A percentile compares a stretch with the other conserved stretches of the same genome.
These are phyloP conservation scores for Pterocarpus macrocarpus DNA, from an alignment of 306 rosid species.

Conservation along the genomic window DNA sequence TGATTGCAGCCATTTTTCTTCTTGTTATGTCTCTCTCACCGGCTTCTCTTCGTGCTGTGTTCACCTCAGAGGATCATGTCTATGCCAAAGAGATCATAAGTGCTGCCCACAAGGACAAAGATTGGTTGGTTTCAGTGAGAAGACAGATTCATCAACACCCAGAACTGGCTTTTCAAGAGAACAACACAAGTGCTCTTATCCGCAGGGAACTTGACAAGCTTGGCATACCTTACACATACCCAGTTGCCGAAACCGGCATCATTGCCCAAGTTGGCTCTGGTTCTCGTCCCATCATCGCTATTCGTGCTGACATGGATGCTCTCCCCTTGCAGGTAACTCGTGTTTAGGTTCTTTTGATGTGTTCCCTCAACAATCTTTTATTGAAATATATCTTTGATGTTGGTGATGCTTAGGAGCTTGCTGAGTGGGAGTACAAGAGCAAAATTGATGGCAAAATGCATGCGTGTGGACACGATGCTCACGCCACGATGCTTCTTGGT, in stretches of 20 bases:
- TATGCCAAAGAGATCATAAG: conserved; percentile 56
- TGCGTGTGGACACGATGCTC: conserved; percentile 86
- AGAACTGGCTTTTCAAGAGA: conserved; percentile 70
- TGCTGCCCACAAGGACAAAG: conserved; percentile 58
- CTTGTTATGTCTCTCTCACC: conserved; percentile 31
- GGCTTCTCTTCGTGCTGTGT: conserved; percentile 12
- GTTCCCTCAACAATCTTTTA: conserved; percentile 39
- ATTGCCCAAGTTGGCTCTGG: conserved; percentile 59
- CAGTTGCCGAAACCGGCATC: conserved; percentile 66
- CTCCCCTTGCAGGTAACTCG: conserved; percentile 57
- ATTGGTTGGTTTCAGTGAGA: conserved; percentile 71
- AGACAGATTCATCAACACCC: conserved; percentile 78
- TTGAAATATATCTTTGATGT: conserved; percentile 28
- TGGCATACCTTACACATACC: conserved; percentile 62
- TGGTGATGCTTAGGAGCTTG: conserved; percentile 69
- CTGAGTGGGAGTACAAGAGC: conserved; percentile 81
- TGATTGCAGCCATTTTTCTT: conserved; percentile 34
- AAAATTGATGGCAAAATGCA: conserved; percentile 79
- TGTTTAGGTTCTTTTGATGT: not conserved
- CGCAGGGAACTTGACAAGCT: conserved; percentile 65
- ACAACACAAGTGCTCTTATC: conserved; percentile 76
- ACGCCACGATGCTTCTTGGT: conserved; percentile 79
- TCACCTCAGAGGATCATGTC: conserved; percentile 28
- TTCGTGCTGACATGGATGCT: conserved; percentile 64
- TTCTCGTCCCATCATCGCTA: conserved; percentile 52